phyloP scores from a whole-genome alignment of 2,329 filamentous ascomycete genomes.

The Fusarium sp. region DNA sequence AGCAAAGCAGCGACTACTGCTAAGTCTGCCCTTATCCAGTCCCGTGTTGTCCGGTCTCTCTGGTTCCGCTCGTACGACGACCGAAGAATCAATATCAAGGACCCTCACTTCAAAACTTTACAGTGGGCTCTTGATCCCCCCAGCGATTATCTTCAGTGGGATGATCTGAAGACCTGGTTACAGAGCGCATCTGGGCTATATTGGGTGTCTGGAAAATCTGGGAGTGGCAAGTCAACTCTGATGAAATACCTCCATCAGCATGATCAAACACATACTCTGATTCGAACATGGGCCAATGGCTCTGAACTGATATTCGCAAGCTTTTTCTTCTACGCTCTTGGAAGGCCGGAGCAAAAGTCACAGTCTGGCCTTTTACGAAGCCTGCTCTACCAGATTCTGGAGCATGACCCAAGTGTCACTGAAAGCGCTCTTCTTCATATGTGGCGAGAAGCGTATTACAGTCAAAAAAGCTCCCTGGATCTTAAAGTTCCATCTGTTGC shows the following conservation, averaged over 20 bases:
- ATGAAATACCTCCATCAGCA: not conserved
- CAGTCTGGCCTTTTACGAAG: not conserved
- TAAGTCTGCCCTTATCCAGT: rapidly evolving
- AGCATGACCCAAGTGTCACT: not conserved
- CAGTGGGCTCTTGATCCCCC: not conserved
- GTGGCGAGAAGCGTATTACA: not conserved
- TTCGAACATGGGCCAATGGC: rapidly evolving
- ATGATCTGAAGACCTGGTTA: not conserved
- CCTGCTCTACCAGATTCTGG: not conserved
- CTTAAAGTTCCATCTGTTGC: not conserved
- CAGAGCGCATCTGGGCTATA: not conserved
- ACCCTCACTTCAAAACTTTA: not conserved
- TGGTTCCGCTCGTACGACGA: not conserved
- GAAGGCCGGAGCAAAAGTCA: not conserved
- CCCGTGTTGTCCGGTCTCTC: not conserved
- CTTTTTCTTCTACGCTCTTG: not conserved
- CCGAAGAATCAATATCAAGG: not conserved
- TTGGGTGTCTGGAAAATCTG: not conserved
- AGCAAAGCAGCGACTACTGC: not conserved
- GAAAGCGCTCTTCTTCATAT: not conserved
- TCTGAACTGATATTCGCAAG: rapidly evolving
- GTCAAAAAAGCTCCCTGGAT: rapidly evolving
- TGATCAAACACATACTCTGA: rapidly evolving
- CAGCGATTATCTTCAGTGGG: rapidly evolving
- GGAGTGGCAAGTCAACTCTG: not conserved